These are phyloP conservation scores for Lentinus tigrinus DNA, from an alignment of 768 basidiomycete genomes.

Conservation along the genomic window DNA sequence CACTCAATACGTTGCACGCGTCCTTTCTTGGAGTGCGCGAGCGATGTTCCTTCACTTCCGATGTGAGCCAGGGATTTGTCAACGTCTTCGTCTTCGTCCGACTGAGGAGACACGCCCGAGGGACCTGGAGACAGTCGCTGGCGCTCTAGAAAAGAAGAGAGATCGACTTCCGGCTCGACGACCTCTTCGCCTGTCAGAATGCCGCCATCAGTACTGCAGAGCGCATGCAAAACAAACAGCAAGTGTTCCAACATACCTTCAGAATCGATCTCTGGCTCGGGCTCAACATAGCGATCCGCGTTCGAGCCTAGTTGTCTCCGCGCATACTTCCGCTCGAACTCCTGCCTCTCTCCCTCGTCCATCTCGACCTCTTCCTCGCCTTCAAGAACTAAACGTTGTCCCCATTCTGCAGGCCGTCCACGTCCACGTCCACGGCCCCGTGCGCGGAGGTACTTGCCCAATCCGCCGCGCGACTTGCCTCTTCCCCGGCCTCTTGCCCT, in stretches of 20 bases:
- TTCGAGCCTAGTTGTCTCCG: constrained; percentile 65
- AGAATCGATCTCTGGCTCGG: constrained; percentile 65
- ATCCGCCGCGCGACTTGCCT: constrained; percentile 62
- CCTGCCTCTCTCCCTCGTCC: constrained; percentile 49
- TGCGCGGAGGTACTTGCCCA: constrained; percentile 74
- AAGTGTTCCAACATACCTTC: constrained; percentile 48
- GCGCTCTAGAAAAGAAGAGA: constrained; percentile 62
- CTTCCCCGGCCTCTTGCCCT: constrained; percentile 19
- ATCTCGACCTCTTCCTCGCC: constrained; percentile 45
- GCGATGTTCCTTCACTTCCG: constrained; percentile 15
- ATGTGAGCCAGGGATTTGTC: constrained; percentile 60
- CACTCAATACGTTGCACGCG: constrained; percentile 64
- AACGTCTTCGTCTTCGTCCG: constrained; percentile 48
- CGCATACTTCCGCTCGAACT: constrained; percentile 49
- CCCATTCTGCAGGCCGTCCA: constrained; percentile 68
- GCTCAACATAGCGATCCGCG: constrained; percentile 71
- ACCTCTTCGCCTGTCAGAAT: constrained; percentile 55
- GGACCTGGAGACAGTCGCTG: constrained; percentile 45
- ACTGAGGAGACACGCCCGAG: constrained; percentile 6
- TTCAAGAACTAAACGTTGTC: constrained; percentile 58
- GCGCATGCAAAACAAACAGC: not conserved
- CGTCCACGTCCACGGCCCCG: constrained; percentile 58
- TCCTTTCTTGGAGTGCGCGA: constrained; percentile 51
- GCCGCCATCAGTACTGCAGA: not conserved
- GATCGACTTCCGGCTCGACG: constrained; percentile 70